Percentiles rank a stretch among this genome's conserved stretches.
phyloP scores from a whole-genome alignment of 495 filamentous ascomycete genomes.

The Polyplosphaeria fusca region DNA sequence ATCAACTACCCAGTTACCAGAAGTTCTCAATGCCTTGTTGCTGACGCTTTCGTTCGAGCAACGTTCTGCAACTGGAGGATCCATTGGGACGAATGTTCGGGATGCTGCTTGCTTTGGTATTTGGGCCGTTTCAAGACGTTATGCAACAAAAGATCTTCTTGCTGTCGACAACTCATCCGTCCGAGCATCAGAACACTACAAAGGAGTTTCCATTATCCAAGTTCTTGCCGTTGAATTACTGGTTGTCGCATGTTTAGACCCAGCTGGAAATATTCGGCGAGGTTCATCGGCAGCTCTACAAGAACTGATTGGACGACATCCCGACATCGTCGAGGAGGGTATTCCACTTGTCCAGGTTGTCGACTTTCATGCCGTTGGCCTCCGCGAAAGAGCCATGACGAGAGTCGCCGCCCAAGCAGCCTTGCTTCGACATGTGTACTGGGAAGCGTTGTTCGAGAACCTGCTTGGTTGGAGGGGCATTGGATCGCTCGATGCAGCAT shows the following conservation, averaged over 20 bases:
- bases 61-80: conserved; percentile 71
- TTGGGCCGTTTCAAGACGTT: conserved; percentile 86
- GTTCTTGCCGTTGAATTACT: conserved; percentile 75
- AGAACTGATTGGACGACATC: conserved; percentile 89
- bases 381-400: conserved; percentile 74
- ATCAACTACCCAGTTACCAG: conserved; percentile 60
- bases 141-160: conserved; percentile 74
- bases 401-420: conserved; percentile 69
- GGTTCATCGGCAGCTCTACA: conserved; percentile 92
- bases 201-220: conserved; percentile 60
- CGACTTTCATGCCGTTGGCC: conserved; percentile 88
- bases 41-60: conserved; percentile 82
- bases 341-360: conserved; percentile 83
- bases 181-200: conserved; percentile 9
- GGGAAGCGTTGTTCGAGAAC: conserved; percentile 62
- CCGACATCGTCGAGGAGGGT: conserved; percentile 73
- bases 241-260: conserved; percentile 78
- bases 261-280: conserved; percentile 85
- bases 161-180: conserved; percentile 47
- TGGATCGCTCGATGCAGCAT: conserved; percentile 67
- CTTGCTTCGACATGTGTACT: conserved; percentile 63
- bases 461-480: conserved; percentile 87
- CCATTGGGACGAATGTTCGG: conserved; percentile 87
- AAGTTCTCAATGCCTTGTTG: conserved; percentile 67
- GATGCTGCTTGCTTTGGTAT: conserved; percentile 95